Evolutionary conservation across 306 rosid species (phyloP), one percentile per base, ranked within the genome.

Genomic region (Vigna unguiculata): DNA sequence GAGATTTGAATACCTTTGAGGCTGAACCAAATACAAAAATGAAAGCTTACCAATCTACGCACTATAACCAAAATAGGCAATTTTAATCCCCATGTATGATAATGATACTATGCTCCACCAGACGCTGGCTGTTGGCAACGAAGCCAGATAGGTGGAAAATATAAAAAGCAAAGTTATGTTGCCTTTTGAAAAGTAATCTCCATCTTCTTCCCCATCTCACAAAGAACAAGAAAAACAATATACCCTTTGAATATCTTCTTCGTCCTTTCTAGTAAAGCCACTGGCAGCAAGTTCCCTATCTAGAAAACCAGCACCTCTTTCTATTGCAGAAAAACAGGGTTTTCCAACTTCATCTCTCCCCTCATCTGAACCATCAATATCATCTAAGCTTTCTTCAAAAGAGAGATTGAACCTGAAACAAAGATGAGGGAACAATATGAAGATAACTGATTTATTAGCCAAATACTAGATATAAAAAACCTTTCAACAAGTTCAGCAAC

Each of bases 261-360:
- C 96, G 36, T 95, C 91, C 87, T 89, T 92, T 77, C 77, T 87
- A 63, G 90, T 80, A 83, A 93, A 93, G 69, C 98, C 98, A 85
- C 98, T 93, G 77, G 97, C 98, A 75, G 93, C 87, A 83, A 93
- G 93, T 75, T 93, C 98, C 83, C 86, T 91, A 84, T 93, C 98
- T 66, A 93, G 85, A 85, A 62, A 86, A 84, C 88, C 91, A 78
- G 83, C 76, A 53, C 85, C 80, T 85, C 86, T 89, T 43, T 88
- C 83, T 80, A 93, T 88, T 61, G 78, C 74, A 74, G 91, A 87
- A 82, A 93, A 88, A 54, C 86, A 78, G 63, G 88, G 93, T 76
- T 88, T 87, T 40, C 86, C 93, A 71, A 72, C 80, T 67, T 83
- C 98, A 30, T 83, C 90, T 20, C 60, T 61, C 75, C 81, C 86